Percentiles rank a stretch among this genome's conserved stretches.
These are phyloP conservation scores for Scedosporium minutisporum DNA, from an alignment of 2,329 filamentous ascomycete species.

Conservation along the genomic window DNA sequence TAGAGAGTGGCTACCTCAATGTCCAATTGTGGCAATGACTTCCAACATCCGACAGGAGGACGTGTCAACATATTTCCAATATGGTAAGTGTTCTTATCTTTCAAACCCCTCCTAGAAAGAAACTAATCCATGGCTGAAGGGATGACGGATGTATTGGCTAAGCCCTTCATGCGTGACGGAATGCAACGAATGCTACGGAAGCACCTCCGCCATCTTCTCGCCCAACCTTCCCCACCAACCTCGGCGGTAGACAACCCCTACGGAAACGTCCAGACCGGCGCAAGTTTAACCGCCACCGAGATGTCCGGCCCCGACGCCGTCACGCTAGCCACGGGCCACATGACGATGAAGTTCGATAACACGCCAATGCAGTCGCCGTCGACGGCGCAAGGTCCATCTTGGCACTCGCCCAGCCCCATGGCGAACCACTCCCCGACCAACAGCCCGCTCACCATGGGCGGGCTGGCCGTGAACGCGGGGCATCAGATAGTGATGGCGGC, in stretches of 20 bases:
- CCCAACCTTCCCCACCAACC: neutral
- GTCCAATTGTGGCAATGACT: constrained; percentile 96
- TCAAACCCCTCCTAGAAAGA: neutral
- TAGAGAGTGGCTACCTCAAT: constrained; percentile 69
- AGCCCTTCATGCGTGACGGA: constrained; percentile 86
- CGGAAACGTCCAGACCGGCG: neutral
- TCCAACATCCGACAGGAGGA: constrained; percentile 96
- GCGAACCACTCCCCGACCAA: constrained; percentile 3
- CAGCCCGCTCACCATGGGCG: constrained; percentile 1
- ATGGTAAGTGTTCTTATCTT: constrained; percentile 54
- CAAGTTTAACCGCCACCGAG: neutral
- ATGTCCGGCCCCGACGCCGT: neutral
- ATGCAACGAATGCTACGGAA: constrained; percentile 81
- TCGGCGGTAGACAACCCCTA: neutral
- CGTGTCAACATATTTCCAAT: constrained; percentile 93
- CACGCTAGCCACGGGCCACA: neutral
- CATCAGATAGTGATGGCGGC: neutral
- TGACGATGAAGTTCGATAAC: constrained; percentile 4
- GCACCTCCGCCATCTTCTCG: constrained; percentile 71
- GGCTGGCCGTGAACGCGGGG: neutral
- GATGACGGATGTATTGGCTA: constrained; percentile 95
- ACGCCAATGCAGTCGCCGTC: constrained; percentile 1
- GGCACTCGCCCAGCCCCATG: neutral
- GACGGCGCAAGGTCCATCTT: neutral
- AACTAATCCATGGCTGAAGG: constrained; percentile 43